Evolutionary conservation across 129 eudicot species (phyloP).

Genomic region (Flaveria sonorensis): DNA sequence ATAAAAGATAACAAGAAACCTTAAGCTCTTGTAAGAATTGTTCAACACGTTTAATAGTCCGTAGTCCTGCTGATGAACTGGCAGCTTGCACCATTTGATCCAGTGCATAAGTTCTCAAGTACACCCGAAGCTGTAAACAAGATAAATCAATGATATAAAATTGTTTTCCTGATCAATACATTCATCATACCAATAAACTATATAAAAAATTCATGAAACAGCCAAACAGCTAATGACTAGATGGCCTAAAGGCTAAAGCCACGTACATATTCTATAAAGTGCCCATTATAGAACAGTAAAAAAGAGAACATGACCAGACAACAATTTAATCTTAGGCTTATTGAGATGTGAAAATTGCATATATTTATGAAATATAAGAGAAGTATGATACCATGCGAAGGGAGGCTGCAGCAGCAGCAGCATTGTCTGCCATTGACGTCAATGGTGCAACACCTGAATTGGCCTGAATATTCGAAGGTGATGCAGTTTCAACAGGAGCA

Average conservation of each 20-base stretch:
- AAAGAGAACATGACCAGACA: neutral
- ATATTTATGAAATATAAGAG: neutral
- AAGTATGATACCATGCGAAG: constrained; percentile 67
- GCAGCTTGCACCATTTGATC: constrained; percentile 99
- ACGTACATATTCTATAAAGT: neutral
- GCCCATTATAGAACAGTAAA: no score
- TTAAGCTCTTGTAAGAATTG: constrained; percentile 96
- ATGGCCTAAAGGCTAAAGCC: neutral
- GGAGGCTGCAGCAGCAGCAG: constrained; percentile 77
- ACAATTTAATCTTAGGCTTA: neutral
- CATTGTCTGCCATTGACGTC: constrained; percentile 61
- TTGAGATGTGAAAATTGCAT: neutral
- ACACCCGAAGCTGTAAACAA: constrained; percentile 77
- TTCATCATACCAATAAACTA: no score
- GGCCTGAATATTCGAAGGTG: constrained; percentile 58
- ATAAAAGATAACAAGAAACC: constrained; percentile 52
- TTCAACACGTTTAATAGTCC: constrained; percentile 94
- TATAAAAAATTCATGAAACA: no score
- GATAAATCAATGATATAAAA: constrained; percentile 23
- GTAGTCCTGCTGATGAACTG: constrained; percentile 91
- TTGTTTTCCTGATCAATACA: neutral
- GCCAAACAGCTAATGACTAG: neutral
- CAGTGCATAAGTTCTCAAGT: constrained; percentile 83
- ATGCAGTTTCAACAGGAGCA: constrained; percentile 47
- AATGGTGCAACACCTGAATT: constrained; percentile 50